Conservation (phyloP, 164 flowering plant genomes). For the Magnolia officinalis region DNA sequence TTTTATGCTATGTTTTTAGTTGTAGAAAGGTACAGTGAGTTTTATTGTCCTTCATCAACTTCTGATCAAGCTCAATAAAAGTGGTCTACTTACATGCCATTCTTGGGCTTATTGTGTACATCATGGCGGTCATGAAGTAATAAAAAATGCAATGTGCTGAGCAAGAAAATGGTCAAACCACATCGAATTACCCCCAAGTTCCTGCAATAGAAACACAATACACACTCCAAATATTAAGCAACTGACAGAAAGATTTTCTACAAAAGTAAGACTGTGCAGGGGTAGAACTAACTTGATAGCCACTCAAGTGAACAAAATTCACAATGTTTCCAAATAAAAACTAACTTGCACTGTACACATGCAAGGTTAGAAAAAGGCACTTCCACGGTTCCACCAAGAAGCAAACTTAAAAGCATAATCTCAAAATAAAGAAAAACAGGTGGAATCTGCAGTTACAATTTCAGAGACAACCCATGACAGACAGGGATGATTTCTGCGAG, state of each 20-base stretch:
- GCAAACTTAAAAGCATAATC: not conserved
- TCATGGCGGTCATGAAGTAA: constrained; percentile 83
- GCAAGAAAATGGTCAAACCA: constrained; percentile 98
- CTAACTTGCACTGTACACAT: not conserved
- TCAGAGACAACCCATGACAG: not conserved
- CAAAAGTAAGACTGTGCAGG: not conserved
- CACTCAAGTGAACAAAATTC: not conserved
- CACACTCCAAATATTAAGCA: not conserved
- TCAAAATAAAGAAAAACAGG: not conserved
- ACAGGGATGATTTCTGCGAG: not conserved
- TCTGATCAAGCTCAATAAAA: too few relatives aligned
- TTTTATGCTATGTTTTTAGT: too few relatives aligned
- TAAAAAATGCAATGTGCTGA: constrained; percentile 85
- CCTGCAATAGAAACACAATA: constrained; percentile 45
- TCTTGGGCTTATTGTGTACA: constrained; percentile 91
- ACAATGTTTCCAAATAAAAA: not conserved
- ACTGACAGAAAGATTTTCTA: not conserved
- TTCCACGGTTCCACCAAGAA: not conserved
- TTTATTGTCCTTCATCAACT: too few relatives aligned
- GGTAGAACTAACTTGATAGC: not conserved
- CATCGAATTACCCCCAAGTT: constrained; percentile 86
- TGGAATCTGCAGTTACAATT: not conserved
- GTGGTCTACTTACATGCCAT: constrained; percentile 88
- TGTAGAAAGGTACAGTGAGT: too few relatives aligned
- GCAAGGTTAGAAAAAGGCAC: not conserved